Percentiles rank a stretch among this genome's conserved stretches.
These are phyloP conservation scores for Solanum corneliomulleri DNA, from an alignment of 257 asterid genomes.

Conservation along the genomic window DNA sequence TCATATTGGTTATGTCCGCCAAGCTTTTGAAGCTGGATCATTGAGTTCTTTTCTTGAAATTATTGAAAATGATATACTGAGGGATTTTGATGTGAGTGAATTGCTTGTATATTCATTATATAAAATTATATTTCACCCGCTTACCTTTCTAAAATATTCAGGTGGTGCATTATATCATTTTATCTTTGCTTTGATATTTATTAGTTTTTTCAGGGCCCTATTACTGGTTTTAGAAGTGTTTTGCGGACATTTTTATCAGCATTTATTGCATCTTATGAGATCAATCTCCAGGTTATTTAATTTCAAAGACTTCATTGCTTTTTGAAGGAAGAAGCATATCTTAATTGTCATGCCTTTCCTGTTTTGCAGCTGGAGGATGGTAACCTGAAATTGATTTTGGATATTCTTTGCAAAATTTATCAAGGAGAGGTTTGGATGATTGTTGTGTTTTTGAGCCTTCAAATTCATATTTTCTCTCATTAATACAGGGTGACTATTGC, in stretches of 20 bases:
- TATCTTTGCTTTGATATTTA: not conserved
- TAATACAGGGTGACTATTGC: slow-evolving; percentile 10
- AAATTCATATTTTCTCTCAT: not conserved
- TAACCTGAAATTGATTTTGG: slow-evolving; percentile 62
- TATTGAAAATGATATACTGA: slow-evolving; percentile 59
- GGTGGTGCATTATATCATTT: not conserved
- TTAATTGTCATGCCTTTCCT: slow-evolving; percentile 5
- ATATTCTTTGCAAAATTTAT: slow-evolving; percentile 73
- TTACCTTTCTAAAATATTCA: not conserved
- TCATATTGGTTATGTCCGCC: slow-evolving; percentile 74
- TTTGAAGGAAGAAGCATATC: not conserved
- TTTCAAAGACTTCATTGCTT: not conserved
- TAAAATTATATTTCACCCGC: not conserved
- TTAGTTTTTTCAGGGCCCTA: slow-evolving; percentile 49
- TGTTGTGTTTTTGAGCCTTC: not conserved
- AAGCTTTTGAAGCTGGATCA: slow-evolving; percentile 80
- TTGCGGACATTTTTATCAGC: slow-evolving; percentile 80
- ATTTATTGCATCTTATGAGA: slow-evolving; percentile 84
- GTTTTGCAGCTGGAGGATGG: slow-evolving; percentile 61
- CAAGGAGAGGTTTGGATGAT: slow-evolving; percentile 73
- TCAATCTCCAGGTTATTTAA: slow-evolving; percentile 67
- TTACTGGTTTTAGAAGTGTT: slow-evolving; percentile 71
- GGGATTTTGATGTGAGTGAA: slow-evolving; percentile 65
- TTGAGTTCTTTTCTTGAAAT: slow-evolving; percentile 68
- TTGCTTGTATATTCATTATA: not conserved